phyloP scores from a whole-genome alignment of 139 green algal species.

The Cymbomonas tetramitiformis region DNA sequence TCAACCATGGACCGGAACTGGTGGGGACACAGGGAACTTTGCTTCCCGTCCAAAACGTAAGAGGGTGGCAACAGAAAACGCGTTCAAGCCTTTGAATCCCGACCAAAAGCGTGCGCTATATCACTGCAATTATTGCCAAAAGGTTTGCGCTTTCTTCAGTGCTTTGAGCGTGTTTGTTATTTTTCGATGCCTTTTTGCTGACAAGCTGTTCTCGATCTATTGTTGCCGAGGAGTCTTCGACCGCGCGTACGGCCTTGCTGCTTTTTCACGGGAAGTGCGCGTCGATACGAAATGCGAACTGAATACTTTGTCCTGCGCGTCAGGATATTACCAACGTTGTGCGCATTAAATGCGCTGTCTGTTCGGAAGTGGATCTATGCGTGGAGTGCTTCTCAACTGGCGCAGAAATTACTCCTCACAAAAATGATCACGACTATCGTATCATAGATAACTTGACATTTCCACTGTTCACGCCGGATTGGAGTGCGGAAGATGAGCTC shows the following conservation, averaged over 20 bases:
- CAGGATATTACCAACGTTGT: slow-evolving; percentile 66
- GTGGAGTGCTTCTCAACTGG: slow-evolving; percentile 88
- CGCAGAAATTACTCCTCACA: slow-evolving; percentile 59
- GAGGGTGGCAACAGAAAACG: slow-evolving; percentile 1
- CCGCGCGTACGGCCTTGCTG: too few species aligned
- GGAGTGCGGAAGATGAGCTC: slow-evolving; percentile 89
- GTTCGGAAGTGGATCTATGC: slow-evolving; percentile 84
- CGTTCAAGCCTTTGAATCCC: slow-evolving; percentile 4
- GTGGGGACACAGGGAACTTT: too few species aligned
- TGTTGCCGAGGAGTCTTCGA: too few species aligned
- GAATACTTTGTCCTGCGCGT: too few species aligned
- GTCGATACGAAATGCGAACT: too few species aligned
- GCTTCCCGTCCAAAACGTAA: slow-evolving; percentile 3
- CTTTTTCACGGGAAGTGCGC: too few species aligned
- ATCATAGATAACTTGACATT: slow-evolving; percentile 87
- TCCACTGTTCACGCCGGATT: slow-evolving; percentile 69
- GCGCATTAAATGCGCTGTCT: slow-evolving; percentile 82
- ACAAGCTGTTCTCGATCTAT: too few species aligned
- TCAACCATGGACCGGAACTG: too few species aligned
- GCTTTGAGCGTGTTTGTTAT: too few species aligned
- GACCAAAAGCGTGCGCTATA: slow-evolving; percentile 1
- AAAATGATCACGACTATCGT: slow-evolving; percentile 30
- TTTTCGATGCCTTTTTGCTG: too few species aligned
- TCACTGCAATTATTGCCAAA: slow-evolving; percentile 10
- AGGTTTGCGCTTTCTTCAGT: too few species aligned